Evolutionary conservation across 1,284 basidiomycete species (phyloP).

Genomic region (Sanghuangporus sanghuang): DNA sequence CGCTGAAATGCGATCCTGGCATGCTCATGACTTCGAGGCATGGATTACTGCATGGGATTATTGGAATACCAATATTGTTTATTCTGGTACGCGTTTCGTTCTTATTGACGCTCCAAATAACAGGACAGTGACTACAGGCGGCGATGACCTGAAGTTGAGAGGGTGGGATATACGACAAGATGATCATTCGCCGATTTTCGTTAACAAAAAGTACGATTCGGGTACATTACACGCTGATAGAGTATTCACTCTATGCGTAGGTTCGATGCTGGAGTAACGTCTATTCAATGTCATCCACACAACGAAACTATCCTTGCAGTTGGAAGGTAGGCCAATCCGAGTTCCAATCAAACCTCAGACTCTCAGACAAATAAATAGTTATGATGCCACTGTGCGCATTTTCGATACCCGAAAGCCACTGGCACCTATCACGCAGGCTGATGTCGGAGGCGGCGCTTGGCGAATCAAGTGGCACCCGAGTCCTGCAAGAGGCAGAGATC

Average conservation of each 20-base stretch:
- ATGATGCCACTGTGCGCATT: constrained; percentile 77
- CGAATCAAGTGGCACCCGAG: constrained; percentile 93
- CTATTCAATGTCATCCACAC: constrained; percentile 82
- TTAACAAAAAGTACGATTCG: constrained; percentile 61
- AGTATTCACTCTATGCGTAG: constrained; percentile 32
- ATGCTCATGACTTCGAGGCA: constrained; percentile 90
- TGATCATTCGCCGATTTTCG: constrained; percentile 56
- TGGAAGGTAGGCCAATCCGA: constrained; percentile 62
- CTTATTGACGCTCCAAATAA: neutral
- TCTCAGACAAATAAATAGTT: constrained; percentile 45
- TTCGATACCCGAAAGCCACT: constrained; percentile 79
- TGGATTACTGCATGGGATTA: constrained; percentile 93
- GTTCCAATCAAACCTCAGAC: neutral
- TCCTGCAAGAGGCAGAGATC: constrained; percentile 49
- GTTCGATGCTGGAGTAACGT: constrained; percentile 92
- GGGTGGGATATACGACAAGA: constrained; percentile 86
- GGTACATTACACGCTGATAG: neutral
- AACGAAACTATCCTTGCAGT: constrained; percentile 83
- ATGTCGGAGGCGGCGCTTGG: constrained; percentile 93
- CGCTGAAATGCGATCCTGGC: constrained; percentile 56
- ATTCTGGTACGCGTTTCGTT: constrained; percentile 53
- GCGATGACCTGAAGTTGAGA: constrained; percentile 89
- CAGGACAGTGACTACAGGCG: constrained; percentile 49
- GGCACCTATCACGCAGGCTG: constrained; percentile 52
- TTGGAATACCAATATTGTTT: constrained; percentile 73